Evolutionary conservation across 331 rosid species (phyloP).

Genomic region (Cydonia oblonga): DNA sequence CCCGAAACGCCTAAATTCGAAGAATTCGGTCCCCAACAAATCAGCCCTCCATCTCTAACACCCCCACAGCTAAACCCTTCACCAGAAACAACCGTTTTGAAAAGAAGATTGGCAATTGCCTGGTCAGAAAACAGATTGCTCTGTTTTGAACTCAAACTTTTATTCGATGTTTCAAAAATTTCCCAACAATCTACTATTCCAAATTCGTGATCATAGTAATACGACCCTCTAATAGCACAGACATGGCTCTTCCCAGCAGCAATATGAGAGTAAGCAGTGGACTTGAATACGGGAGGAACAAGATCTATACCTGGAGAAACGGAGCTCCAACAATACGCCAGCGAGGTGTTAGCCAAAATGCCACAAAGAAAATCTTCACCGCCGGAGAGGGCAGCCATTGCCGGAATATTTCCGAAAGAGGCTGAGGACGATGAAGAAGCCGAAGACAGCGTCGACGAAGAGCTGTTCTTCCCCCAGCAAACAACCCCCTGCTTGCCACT

Average conservation of each 20-base stretch:
- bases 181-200: constrained; percentile 85
- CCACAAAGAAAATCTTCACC: constrained; percentile 82
- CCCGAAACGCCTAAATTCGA: constrained; percentile 29
- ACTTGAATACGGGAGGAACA: constrained; percentile 38
- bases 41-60: constrained; percentile 52
- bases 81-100: constrained; percentile 58
- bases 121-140: constrained; percentile 33
- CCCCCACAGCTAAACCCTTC: constrained; percentile 74
- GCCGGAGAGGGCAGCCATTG: constrained; percentile 85
- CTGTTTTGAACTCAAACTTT: constrained; percentile 25
- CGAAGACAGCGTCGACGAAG: constrained; percentile 24
- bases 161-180: constrained; percentile 24
- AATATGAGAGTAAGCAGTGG: constrained; percentile 51
- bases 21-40: constrained; percentile 83
- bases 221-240: constrained; percentile 74
- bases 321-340: constrained; percentile 60
- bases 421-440: constrained; percentile 28
- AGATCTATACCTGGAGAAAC: constrained; percentile 40
- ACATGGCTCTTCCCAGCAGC: constrained; percentile 74
- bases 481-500: constrained; percentile 74
- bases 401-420: constrained; percentile 28
- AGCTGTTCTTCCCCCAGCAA: constrained; percentile 66
- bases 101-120: constrained; percentile 20
- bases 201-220: constrained; percentile 45
- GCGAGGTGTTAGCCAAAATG: constrained; percentile 60